Evolutionary conservation across 2,329 filamentous ascomycete genomes (phyloP).

Genomic region (Ascocoryne sarcoides): DNA sequence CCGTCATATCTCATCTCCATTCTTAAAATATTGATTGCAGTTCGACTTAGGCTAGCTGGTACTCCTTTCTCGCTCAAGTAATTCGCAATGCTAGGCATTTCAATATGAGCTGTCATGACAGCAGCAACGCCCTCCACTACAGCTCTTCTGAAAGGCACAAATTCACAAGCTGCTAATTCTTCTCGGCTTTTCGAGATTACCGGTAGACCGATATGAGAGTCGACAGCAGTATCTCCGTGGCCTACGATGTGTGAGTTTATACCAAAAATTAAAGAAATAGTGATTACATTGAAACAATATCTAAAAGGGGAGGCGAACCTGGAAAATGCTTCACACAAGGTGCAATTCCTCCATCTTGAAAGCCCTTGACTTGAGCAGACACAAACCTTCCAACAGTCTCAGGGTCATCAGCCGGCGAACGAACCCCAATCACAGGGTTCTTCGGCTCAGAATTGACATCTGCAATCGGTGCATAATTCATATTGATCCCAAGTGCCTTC

Average conservation of each 20-base stretch:
- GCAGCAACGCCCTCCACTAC: slow-evolving; percentile 34
- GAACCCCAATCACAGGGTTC: slow-evolving; percentile 36
- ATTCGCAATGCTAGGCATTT: slow-evolving; percentile 28
- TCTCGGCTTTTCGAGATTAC: slow-evolving; percentile 31
- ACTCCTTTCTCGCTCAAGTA: slow-evolving; percentile 16
- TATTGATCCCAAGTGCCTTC: slow-evolving; percentile 34
- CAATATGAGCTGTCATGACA: slow-evolving; percentile 38
- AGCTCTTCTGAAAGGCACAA: slow-evolving; percentile 36
- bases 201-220: slow-evolving; percentile 36
- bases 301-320: too few relatives aligned
- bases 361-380: slow-evolving; percentile 30
- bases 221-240: slow-evolving; percentile 35
- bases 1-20: slow-evolving; percentile 35
- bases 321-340: slow-evolving; percentile 38
- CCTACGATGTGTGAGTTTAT: too few relatives aligned
- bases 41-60: slow-evolving; percentile 33
- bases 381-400: slow-evolving; percentile 34
- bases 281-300: too few relatives aligned
- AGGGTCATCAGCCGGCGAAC: slow-evolving; percentile 35
- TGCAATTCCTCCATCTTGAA: slow-evolving; percentile 32
- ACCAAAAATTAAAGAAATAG: too few relatives aligned
- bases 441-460: slow-evolving; percentile 37
- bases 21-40: slow-evolving; percentile 32
- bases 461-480: slow-evolving; percentile 37
- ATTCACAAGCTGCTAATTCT: slow-evolving; percentile 32